Evolutionary conservation across 371 early-diverging fungal genomes (phyloP).

Genomic region (Mucor irregularis): DNA sequence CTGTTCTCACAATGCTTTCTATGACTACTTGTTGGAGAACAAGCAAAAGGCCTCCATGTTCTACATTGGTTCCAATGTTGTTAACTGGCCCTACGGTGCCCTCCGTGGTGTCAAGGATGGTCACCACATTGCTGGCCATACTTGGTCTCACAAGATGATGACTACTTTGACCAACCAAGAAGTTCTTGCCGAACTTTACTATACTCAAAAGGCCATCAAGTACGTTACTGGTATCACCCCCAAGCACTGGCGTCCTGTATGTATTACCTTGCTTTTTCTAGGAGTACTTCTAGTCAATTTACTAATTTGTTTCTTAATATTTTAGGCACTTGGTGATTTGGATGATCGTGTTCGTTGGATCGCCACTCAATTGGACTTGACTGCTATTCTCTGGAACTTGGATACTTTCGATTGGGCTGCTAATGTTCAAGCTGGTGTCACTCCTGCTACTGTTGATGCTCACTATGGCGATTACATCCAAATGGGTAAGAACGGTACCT

Average conservation of each 20-base stretch:
- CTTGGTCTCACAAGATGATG: slow-evolving; percentile 60
- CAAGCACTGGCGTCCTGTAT: slow-evolving; percentile 53
- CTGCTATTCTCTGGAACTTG: slow-evolving; percentile 44
- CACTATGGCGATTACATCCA: slow-evolving; percentile 33
- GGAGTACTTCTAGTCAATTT: background rate
- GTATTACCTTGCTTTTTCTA: background rate
- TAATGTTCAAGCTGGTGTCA: slow-evolving; percentile 22
- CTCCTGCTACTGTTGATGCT: slow-evolving; percentile 23
- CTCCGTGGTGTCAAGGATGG: slow-evolving; percentile 52
- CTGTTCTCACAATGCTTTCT: slow-evolving; percentile 49
- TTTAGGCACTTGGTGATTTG: slow-evolving; percentile 43
- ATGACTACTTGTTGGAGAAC: slow-evolving; percentile 36
- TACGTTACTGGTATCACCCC: slow-evolving; percentile 52
- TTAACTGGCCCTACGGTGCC: slow-evolving; percentile 49
- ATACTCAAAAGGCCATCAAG: slow-evolving; percentile 53
- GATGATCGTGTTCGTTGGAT: slow-evolving; percentile 56
- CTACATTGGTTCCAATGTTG: slow-evolving; percentile 49
- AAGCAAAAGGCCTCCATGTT: slow-evolving; percentile 49
- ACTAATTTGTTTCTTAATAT: background rate
- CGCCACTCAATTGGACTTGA: slow-evolving; percentile 43
- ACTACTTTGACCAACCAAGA: slow-evolving; percentile 55
- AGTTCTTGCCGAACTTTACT: slow-evolving; percentile 58
- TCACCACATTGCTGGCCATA: slow-evolving; percentile 50
- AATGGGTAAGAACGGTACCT: slow-evolving; percentile 46
- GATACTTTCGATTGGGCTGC: slow-evolving; percentile 48